These are phyloP conservation scores for Phytophthora aleatoria DNA, from an alignment of 352 stramenopile species.

Conservation along the genomic window DNA sequence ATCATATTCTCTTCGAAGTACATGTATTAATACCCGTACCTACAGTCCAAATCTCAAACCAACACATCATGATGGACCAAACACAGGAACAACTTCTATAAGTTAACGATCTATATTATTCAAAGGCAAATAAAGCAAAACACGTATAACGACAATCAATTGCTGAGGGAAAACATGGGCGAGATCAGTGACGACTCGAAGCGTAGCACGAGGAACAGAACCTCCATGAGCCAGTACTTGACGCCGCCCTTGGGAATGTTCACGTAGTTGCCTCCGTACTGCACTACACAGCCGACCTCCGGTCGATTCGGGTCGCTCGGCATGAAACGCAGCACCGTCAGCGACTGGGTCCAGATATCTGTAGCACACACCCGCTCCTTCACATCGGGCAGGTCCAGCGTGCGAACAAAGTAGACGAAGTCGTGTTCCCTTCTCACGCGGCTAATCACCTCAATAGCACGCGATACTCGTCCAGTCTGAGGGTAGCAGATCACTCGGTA, in stretches of 20 bases:
- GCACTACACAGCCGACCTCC: conserved; percentile 42
- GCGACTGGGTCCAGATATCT: conserved; percentile 44
- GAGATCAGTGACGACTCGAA: conserved; percentile 57
- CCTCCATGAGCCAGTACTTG: conserved; percentile 65
- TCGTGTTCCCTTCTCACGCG: conserved; percentile 47
- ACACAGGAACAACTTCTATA: conserved; percentile 6
- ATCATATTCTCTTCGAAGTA: too few relatives aligned
- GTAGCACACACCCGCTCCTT: conserved; percentile 39
- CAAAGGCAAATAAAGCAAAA: conserved; percentile 11
- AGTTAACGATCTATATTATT: conserved; percentile 34
- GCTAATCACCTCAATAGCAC: conserved; percentile 53
- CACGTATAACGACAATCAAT: conserved; percentile 18
- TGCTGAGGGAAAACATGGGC: conserved; percentile 50
- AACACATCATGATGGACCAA: not conserved
- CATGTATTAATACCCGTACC: too few relatives aligned
- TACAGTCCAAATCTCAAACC: not conserved
- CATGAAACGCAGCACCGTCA: conserved; percentile 55
- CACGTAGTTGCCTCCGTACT: conserved; percentile 50
- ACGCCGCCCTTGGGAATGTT: conserved; percentile 46
- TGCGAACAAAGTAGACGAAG: conserved; percentile 53
- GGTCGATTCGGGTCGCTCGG: conserved; percentile 35
- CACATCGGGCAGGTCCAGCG: conserved; percentile 43
- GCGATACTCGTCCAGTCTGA: conserved; percentile 41
- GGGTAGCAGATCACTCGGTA: conserved; percentile 59
- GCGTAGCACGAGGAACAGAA: conserved; percentile 58